Conservation (phyloP, 371 early-diverging fungal species). For the Thermomucor indicae-seudaticae region DNA sequence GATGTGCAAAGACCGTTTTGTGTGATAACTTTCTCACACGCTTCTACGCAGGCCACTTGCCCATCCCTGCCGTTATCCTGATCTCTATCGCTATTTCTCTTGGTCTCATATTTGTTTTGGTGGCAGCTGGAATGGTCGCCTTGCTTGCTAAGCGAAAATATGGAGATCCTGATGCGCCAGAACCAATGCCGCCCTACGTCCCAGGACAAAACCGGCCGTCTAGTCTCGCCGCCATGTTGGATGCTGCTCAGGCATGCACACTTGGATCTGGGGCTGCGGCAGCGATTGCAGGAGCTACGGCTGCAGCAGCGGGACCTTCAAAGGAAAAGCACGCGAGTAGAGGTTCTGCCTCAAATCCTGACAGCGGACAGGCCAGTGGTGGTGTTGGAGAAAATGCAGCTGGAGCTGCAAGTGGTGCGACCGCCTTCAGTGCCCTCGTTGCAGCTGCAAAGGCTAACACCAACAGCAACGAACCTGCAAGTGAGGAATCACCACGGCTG, state of each 20-base stretch:
- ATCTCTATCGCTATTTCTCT: conserved; percentile 73
- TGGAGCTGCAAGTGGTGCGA: too few relatives aligned
- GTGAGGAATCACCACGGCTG: conserved; percentile 36
- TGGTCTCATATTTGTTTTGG: conserved; percentile 60
- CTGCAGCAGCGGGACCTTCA: conserved; percentile 5
- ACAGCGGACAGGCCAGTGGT: conserved; percentile 1
- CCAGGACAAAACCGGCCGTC: conserved; percentile 14
- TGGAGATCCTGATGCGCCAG: conserved; percentile 18
- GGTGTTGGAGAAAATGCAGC: too few relatives aligned
- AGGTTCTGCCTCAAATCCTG: background rate
- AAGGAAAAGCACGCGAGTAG: background rate
- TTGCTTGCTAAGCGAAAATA: conserved; percentile 23
- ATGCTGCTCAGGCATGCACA: conserved; percentile 22
- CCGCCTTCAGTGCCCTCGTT: conserved; percentile 9
- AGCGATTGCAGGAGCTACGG: conserved; percentile 11
- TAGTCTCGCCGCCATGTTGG: conserved; percentile 23
- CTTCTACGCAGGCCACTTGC: conserved; percentile 26
- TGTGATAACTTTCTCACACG: background rate
- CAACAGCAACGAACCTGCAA: conserved; percentile 14
- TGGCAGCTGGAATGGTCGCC: conserved; percentile 35
- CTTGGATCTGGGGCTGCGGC: conserved; percentile 14
- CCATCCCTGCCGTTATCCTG: conserved; percentile 65
- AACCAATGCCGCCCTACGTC: conserved; percentile 30
- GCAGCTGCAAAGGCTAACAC: conserved; percentile 29
- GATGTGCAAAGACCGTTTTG: background rate